Evolutionary conservation across 208 protist species (phyloP).

Genomic region (Leishmania tropica): DNA sequence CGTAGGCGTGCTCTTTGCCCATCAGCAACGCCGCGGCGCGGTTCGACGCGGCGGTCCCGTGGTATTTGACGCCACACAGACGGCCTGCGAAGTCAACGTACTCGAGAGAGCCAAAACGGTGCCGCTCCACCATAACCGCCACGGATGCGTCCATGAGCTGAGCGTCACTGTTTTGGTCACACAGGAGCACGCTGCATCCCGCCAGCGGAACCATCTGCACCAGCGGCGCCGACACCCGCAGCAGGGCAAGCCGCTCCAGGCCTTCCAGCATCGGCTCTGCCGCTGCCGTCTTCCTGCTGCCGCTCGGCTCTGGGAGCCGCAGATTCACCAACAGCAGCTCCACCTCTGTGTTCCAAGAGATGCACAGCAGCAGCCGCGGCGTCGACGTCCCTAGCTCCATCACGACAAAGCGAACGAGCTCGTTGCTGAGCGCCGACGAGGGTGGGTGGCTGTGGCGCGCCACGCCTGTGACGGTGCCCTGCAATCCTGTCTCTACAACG

Average conservation of each 20-base stretch:
- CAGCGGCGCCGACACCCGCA: constrained; percentile 41
- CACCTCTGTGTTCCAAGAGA: constrained; percentile 57
- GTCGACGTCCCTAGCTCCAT: constrained; percentile 24
- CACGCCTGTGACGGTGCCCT: constrained; percentile 27
- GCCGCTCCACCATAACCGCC: constrained; percentile 60
- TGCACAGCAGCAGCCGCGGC: constrained; percentile 47
- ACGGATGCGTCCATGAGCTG: constrained; percentile 62
- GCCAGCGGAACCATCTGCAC: constrained; percentile 48
- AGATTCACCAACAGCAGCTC: constrained; percentile 56
- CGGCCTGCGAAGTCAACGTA: constrained; percentile 36
- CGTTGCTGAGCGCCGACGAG: constrained; percentile 29
- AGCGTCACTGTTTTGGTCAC: constrained; percentile 45
- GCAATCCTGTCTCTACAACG: constrained; percentile 39
- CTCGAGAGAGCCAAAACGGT: constrained; percentile 37
- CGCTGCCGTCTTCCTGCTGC: background rate
- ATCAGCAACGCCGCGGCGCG: constrained; percentile 40
- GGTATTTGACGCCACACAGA: constrained; percentile 39
- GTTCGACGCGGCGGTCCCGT: constrained; percentile 40
- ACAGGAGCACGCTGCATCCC: constrained; percentile 40
- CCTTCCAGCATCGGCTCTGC: constrained; percentile 19
- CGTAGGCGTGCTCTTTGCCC: constrained; percentile 38
- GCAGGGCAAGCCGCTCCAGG: constrained; percentile 36
- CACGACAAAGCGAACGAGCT: constrained; percentile 54
- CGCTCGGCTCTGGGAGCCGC: constrained; percentile 12
- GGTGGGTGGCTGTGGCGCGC: constrained; percentile 39